phyloP scores from a whole-genome alignment of 129 eudicot genomes.

The Kitagawia praeruptora region DNA sequence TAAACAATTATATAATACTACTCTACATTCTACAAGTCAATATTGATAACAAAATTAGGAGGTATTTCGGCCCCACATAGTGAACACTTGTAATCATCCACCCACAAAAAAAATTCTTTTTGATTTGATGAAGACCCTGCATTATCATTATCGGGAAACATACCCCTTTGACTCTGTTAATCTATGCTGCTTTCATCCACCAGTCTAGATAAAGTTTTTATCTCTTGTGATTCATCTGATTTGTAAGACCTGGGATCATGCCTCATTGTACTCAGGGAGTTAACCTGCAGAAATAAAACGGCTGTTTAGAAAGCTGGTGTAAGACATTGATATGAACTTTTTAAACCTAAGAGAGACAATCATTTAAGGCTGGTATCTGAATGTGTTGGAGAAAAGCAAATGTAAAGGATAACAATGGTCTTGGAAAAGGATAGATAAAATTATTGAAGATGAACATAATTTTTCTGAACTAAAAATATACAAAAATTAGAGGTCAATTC shows the following conservation, averaged over 20 bases:
- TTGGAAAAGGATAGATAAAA: neutral
- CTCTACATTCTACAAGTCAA: too few relatives aligned
- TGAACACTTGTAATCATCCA: constrained; percentile 76
- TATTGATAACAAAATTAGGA: constrained; percentile 56
- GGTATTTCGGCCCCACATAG: constrained; percentile 84
- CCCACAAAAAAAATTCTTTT: constrained; percentile 44
- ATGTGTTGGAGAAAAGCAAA: neutral
- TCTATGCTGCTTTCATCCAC: constrained; percentile 23
- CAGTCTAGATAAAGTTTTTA: constrained; percentile 7
- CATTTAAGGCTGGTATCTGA: neutral
- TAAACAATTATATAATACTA: too few relatives aligned
- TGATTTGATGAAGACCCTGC: constrained; percentile 38
- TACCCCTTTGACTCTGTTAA: constrained; percentile 1
- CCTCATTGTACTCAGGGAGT: constrained; percentile 11
- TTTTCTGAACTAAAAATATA: too few relatives aligned
- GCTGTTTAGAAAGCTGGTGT: neutral
- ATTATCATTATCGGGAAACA: too few relatives aligned
- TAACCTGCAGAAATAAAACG: constrained; percentile 20
- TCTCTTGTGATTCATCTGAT: constrained; percentile 20
- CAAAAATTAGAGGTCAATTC: too few relatives aligned
- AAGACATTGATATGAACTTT: neutral
- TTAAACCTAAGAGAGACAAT: neutral
- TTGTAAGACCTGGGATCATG: constrained; percentile 5
- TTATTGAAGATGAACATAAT: neutral
- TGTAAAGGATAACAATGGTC: neutral